These are phyloP conservation scores for Achlya hypogyna DNA, from an alignment of 352 stramenopile genomes.

Conservation along the genomic window DNA sequence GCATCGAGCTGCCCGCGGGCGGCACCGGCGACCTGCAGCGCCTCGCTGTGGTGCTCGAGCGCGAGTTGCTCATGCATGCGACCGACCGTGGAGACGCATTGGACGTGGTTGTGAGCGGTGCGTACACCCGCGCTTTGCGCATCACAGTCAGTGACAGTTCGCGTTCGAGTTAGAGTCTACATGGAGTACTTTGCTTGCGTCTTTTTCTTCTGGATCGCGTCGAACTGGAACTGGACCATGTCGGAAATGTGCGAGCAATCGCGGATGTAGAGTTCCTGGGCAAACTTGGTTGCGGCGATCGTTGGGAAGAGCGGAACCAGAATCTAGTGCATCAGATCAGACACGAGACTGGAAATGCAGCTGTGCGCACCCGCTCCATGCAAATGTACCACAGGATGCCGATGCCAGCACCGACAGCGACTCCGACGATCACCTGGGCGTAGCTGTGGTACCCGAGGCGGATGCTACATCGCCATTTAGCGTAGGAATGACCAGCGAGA, in stretches of 20 bases:
- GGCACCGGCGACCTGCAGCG: neutral
- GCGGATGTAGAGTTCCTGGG: constrained; percentile 52
- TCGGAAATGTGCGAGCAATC: constrained; percentile 69
- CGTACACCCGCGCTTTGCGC: neutral
- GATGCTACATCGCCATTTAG: constrained; percentile 21
- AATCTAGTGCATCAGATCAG: constrained; percentile 23
- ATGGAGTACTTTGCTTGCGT: neutral
- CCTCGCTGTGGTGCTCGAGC: neutral
- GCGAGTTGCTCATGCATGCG: neutral
- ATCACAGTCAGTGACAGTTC: neutral
- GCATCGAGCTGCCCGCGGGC: too few species aligned
- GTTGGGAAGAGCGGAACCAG: constrained; percentile 48
- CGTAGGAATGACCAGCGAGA: neutral
- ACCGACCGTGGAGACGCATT: neutral
- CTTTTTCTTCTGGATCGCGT: constrained; percentile 22
- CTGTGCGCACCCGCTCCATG: constrained; percentile 22
- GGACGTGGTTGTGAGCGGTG: neutral
- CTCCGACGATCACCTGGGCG: constrained; percentile 58
- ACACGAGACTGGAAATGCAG: neutral
- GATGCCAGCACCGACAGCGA: constrained; percentile 32
- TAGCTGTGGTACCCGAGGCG: constrained; percentile 69
- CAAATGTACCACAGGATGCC: constrained; percentile 49
- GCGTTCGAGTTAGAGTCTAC: neutral
- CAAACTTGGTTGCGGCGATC: constrained; percentile 37
- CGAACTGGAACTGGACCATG: constrained; percentile 68